A percentile compares a stretch with the other conserved stretches of the same genome.
Evolutionary conservation across 106 monocot species (phyloP).

Genomic region (Cymbidium sinense): DNA sequence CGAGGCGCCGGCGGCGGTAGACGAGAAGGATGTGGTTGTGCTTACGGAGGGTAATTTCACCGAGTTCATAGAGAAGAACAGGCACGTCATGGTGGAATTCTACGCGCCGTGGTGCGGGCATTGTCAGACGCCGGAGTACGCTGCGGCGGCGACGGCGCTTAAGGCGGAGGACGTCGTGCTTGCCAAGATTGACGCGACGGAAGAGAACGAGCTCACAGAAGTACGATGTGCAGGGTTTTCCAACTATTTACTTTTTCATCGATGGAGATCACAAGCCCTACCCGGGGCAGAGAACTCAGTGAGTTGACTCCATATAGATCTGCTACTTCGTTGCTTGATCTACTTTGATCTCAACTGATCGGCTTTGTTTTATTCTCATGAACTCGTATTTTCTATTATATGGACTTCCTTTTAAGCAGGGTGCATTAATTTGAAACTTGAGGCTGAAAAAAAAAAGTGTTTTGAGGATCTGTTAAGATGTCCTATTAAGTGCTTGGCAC

Average conservation of each 20-base stretch:
- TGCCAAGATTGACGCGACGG: slow-evolving; percentile 92
- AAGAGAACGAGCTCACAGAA: slow-evolving; percentile 86
- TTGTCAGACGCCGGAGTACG: slow-evolving; percentile 88
- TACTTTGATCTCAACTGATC: not conserved
- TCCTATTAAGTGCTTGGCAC: not conserved
- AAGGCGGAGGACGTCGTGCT: slow-evolving; percentile 55
- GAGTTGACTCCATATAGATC: slow-evolving; percentile 2
- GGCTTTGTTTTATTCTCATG: not conserved
- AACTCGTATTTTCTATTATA: no score
- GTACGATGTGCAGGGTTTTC: slow-evolving; percentile 90
- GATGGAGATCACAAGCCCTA: slow-evolving; percentile 68
- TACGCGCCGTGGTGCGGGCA: slow-evolving; percentile 99
- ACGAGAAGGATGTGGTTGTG: slow-evolving; percentile 85
- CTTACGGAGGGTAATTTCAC: slow-evolving; percentile 70
- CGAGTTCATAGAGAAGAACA: slow-evolving; percentile 39
- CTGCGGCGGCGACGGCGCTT: slow-evolving; percentile 74
- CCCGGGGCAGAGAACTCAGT: slow-evolving; percentile 53
- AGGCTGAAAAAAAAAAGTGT: not conserved
- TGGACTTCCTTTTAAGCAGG: not conserved
- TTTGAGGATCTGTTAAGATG: not conserved
- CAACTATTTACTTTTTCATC: slow-evolving; percentile 84
- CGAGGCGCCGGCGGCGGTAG: slow-evolving; percentile 21
- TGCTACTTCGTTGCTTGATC: not conserved
- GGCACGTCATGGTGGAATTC: slow-evolving; percentile 95
- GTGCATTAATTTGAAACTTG: not conserved